phyloP scores from a whole-genome alignment of 257 asterid genomes.

The Ophiorrhiza pumila region DNA sequence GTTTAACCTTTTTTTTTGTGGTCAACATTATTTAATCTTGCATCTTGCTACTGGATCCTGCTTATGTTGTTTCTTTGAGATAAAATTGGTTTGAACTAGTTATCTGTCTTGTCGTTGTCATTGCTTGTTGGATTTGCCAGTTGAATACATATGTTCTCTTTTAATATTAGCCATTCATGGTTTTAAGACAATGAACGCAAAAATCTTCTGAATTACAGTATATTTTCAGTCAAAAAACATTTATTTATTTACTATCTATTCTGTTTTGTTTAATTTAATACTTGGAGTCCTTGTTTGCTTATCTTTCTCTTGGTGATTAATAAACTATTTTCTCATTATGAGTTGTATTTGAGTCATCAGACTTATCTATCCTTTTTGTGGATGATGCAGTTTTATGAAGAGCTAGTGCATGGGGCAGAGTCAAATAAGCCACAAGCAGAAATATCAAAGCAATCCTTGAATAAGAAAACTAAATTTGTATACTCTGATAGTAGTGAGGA shows the following conservation, averaged over 20 bases:
- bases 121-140: not conserved
- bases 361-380: conserved; percentile 10
- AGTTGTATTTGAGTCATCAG: not conserved
- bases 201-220: not conserved
- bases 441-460: conserved; percentile 43
- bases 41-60: not conserved
- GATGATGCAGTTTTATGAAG: conserved; percentile 67
- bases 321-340: not conserved
- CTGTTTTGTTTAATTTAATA: not conserved
- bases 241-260: not conserved
- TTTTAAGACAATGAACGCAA: not conserved
- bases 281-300: not conserved
- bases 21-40: too few relatives aligned
- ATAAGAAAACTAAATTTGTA: conserved; percentile 70
- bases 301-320: not conserved
- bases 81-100: not conserved
- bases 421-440: conserved; percentile 33
- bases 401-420: conserved; percentile 60
- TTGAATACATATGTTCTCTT: not conserved
- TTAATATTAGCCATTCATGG: not conserved
- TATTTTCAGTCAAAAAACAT: not conserved
- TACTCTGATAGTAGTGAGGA: conserved; percentile 64
- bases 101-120: not conserved
- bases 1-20: too few relatives aligned
- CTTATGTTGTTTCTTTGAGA: not conserved